Percentiles rank a stretch among this genome's conserved stretches.
These are phyloP conservation scores for Musa schizocarpa DNA, from an alignment of 176 grass and related monocot species.

Conservation along the genomic window DNA sequence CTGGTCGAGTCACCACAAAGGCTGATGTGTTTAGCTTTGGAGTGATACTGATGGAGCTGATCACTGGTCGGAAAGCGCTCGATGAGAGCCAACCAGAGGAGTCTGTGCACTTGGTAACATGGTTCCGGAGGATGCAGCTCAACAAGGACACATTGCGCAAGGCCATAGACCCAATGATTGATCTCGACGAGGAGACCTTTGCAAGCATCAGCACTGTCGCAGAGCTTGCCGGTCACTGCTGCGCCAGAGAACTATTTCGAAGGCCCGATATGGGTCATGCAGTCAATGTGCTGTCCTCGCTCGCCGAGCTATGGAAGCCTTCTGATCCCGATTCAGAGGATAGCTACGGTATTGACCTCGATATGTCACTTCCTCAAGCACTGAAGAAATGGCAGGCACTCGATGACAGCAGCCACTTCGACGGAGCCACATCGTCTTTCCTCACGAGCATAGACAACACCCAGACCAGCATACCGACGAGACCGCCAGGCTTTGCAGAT, in stretches of 20 bases:
- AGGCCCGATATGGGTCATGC: constrained; percentile 36
- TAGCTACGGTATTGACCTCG: constrained; percentile 1
- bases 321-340: neutral
- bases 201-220: constrained; percentile 23
- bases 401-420: constrained; percentile 1
- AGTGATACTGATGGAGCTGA: constrained; percentile 40
- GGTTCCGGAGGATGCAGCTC: constrained; percentile 27
- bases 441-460: constrained; percentile 1
- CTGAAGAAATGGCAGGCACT: constrained; percentile 10
- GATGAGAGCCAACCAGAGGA: constrained; percentile 24
- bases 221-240: constrained; percentile 32
- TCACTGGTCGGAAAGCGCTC: constrained; percentile 29
- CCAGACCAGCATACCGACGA: constrained; percentile 3
- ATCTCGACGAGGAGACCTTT: constrained; percentile 27
- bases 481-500: constrained; percentile 4
- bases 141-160: constrained; percentile 19
- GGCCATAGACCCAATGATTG: constrained; percentile 27
- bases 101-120: constrained; percentile 30
- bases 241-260: constrained; percentile 19
- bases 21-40: constrained; percentile 45
- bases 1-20: constrained; percentile 38
- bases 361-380: constrained; percentile 9
- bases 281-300: constrained; percentile 25
- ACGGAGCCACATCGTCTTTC: neutral
- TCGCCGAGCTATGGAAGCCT: neutral